phyloP scores from a whole-genome alignment of 345 rosid species.

The Murraya koenigii region DNA sequence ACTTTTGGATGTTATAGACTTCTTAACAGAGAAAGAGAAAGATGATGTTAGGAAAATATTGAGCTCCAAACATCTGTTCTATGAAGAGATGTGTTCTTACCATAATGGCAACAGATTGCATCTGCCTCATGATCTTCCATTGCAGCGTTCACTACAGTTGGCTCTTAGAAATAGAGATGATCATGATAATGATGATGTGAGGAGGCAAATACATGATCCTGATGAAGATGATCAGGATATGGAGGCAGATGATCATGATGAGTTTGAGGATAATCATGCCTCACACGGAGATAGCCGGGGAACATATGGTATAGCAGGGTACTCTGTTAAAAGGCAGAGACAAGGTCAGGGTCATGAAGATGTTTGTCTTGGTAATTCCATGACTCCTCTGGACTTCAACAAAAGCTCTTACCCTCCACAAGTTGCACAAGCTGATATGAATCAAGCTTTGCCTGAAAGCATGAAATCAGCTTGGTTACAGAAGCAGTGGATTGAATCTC shows the following conservation, averaged over 20 bases:
- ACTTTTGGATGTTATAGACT: slow-evolving; percentile 70
- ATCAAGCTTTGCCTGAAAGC: slow-evolving; percentile 46
- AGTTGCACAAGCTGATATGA: slow-evolving; percentile 47
- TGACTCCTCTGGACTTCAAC: slow-evolving; percentile 36
- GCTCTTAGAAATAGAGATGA: slow-evolving; percentile 81
- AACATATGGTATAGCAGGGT: slow-evolving; percentile 35
- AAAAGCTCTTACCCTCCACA: slow-evolving; percentile 36
- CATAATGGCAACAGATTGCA: slow-evolving; percentile 82
- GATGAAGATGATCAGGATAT: slow-evolving; percentile 77
- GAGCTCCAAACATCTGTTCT: slow-evolving; percentile 88
- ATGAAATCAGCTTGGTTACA: slow-evolving; percentile 46
- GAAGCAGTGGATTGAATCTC: slow-evolving; percentile 71
- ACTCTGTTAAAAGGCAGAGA: slow-evolving; percentile 60
- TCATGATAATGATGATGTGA: slow-evolving; percentile 53
- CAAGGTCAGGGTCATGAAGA: slow-evolving; percentile 53
- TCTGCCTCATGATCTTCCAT: slow-evolving; percentile 82
- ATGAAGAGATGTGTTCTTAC: slow-evolving; percentile 97
- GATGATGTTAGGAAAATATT: slow-evolving; percentile 84
- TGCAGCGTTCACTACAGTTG: slow-evolving; percentile 72
- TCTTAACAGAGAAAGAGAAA: slow-evolving; percentile 69
- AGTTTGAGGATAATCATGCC: slow-evolving; percentile 52
- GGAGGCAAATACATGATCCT: slow-evolving; percentile 56
- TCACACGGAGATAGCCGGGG: slow-evolving; percentile 45
- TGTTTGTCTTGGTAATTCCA: slow-evolving; percentile 37
- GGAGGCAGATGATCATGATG: slow-evolving; percentile 76